A percentile compares a stretch with the other conserved stretches of the same genome.
phyloP scores from a whole-genome alignment of 176 grass and related monocot species.

The Otatea glauca region DNA sequence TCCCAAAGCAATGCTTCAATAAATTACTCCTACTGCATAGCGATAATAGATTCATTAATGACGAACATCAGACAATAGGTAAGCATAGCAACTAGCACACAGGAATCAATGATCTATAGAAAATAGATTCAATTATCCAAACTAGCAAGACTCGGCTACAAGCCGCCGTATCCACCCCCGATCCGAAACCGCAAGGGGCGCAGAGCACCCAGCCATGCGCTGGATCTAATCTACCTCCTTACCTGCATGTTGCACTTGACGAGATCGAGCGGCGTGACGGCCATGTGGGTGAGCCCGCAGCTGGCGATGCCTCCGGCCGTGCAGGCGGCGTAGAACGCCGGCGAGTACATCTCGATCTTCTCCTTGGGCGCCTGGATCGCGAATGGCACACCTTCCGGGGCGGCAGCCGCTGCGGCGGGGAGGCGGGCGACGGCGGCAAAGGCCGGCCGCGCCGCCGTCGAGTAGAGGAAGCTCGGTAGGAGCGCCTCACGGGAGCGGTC shows the following conservation, averaged over 20 bases:
- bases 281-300: slow-evolving; percentile 96
- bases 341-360: slow-evolving; percentile 86
- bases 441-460: slow-evolving; percentile 50
- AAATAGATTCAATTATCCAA: background rate
- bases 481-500: slow-evolving; percentile 80
- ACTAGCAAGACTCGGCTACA: background rate
- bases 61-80: background rate
- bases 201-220: background rate
- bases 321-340: slow-evolving; percentile 89
- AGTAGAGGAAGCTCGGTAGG: slow-evolving; percentile 78
- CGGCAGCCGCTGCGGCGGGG: background rate
- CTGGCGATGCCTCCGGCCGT: slow-evolving; percentile 84
- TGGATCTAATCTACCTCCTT: slow-evolving; percentile 41
- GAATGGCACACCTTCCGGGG: slow-evolving; percentile 49
- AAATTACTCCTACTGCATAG: background rate
- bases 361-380: slow-evolving; percentile 70
- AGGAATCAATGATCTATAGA: background rate
- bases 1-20: background rate
- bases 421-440: slow-evolving; percentile 48
- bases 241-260: slow-evolving; percentile 99
- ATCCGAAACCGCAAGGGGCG: background rate
- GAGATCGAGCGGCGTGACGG: slow-evolving; percentile 94
- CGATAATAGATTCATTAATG: background rate
- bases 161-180: background rate
- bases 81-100: background rate